phyloP scores from a whole-genome alignment of 306 rosid genomes.

The Clitoria ternatea region DNA sequence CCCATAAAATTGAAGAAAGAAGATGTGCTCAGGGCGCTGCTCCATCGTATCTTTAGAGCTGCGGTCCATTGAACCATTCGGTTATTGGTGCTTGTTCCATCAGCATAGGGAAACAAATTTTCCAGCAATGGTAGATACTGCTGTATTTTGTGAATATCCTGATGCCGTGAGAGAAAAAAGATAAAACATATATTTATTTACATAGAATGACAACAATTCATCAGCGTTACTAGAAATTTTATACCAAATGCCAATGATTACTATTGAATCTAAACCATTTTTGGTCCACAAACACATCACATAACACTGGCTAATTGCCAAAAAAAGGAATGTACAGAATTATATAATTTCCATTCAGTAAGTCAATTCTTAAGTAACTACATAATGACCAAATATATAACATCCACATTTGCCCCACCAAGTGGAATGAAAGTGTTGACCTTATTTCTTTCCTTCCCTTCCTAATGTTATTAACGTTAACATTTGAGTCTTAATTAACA shows the following conservation, averaged over 20 bases:
- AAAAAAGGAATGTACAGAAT: neutral
- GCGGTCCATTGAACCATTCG: slow-evolving; percentile 39
- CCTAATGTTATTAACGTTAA: neutral
- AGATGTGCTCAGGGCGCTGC: slow-evolving; percentile 54
- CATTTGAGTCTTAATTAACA: neutral
- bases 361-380: neutral
- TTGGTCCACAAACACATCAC: neutral
- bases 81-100: slow-evolving; percentile 13
- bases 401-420: neutral
- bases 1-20: slow-evolving; percentile 49
- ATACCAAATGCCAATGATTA: neutral
- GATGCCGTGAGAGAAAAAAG: slow-evolving; percentile 25
- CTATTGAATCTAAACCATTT: neutral
- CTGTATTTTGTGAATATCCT: slow-evolving; percentile 63
- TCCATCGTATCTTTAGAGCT: slow-evolving; percentile 59
- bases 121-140: slow-evolving; percentile 72
- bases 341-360: neutral
- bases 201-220: neutral
- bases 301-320: neutral
- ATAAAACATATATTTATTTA: neutral
- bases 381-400: neutral
- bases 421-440: neutral
- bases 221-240: neutral
- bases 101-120: slow-evolving; percentile 41
- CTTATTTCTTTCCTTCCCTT: neutral